phyloP scores from a whole-genome alignment of 1,139 yeast species.

The Petasospora fabianii region DNA sequence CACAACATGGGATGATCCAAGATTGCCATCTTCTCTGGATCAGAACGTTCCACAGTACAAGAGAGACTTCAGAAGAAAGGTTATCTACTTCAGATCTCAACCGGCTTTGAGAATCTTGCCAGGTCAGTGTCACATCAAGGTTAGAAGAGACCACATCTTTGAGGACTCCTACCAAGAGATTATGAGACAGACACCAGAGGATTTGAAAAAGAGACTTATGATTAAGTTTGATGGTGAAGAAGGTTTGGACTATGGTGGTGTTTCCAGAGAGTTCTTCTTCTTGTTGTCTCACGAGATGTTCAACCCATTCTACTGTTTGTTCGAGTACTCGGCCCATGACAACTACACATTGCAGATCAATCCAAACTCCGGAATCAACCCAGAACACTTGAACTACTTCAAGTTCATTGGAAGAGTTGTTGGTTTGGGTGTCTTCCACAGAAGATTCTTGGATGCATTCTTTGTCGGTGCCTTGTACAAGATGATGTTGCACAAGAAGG shows the following conservation, averaged over 20 bases:
- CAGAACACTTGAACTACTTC: slow-evolving; percentile 96
- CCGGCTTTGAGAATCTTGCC: slow-evolving; percentile 96
- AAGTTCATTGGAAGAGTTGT: slow-evolving; percentile 98
- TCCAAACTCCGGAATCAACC: slow-evolving; percentile 97
- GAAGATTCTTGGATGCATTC: slow-evolving; percentile 96
- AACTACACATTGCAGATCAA: slow-evolving; percentile 96
- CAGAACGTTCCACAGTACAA: slow-evolving; percentile 99
- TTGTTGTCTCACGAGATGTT: slow-evolving; percentile 96
- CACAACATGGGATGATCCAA: slow-evolving; percentile 99
- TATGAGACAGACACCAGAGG: slow-evolving; percentile 98
- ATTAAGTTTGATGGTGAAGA: slow-evolving; percentile 98
- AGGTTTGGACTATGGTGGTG: slow-evolving; percentile 99
- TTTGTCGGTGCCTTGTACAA: slow-evolving; percentile 97
- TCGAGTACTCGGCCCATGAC: slow-evolving; percentile 96
- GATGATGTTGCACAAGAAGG: slow-evolving; percentile 95
- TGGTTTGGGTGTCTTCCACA: slow-evolving; percentile 96
- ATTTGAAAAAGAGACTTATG: slow-evolving; percentile 94
- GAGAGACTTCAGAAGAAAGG: slow-evolving; percentile 97
- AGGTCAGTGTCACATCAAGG: slow-evolving; percentile 98
- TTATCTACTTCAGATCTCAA: slow-evolving; percentile 95
- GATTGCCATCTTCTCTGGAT: slow-evolving; percentile 93
- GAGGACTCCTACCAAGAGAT: slow-evolving; percentile 98
- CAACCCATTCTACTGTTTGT: slow-evolving; percentile 94
- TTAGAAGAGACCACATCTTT: slow-evolving; percentile 91
- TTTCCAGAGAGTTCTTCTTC: slow-evolving; percentile 95